phyloP scores from a whole-genome alignment of 2,329 filamentous ascomycete species.

The Neonectria neomacrospora region DNA sequence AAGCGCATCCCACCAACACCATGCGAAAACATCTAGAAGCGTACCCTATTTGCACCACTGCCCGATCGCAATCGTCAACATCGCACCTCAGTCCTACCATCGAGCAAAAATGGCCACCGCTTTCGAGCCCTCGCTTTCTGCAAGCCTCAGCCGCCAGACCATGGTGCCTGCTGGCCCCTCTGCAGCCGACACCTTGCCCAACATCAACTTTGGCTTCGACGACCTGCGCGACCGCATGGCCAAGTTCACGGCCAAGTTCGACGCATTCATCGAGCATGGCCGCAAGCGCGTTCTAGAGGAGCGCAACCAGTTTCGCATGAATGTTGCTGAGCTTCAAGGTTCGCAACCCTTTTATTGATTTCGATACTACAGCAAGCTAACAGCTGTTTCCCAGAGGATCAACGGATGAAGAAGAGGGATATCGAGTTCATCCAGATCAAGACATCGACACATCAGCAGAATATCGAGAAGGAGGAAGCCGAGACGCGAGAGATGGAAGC shows the following conservation, averaged over 20 bases:
- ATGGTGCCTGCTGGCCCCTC: conserved; percentile 69
- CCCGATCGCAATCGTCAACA: not conserved
- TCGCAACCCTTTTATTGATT: conserved; percentile 40
- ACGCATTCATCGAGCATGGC: conserved; percentile 92
- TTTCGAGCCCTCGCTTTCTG: conserved; percentile 77
- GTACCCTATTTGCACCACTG: not conserved
- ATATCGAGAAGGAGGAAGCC: conserved; percentile 78
- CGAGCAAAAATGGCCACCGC: conserved; percentile 61
- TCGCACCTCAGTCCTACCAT: too few species aligned
- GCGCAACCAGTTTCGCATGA: conserved; percentile 92
- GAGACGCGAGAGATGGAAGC: conserved; percentile 81
- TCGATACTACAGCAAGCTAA: conserved; percentile 8
- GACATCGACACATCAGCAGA: conserved; percentile 76
- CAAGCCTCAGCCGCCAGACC: conserved; percentile 68
- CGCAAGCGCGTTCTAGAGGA: conserved; percentile 91
- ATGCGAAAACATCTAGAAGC: conserved; percentile 6
- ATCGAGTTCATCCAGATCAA: conserved; percentile 85
- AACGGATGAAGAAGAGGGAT: conserved; percentile 87
- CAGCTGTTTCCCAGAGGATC: conserved; percentile 74
- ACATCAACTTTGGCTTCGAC: conserved; percentile 95
- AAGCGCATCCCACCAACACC: conserved; percentile 16
- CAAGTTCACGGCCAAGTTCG: conserved; percentile 89
- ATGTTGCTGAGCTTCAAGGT: conserved; percentile 91
- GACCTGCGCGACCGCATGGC: conserved; percentile 95
- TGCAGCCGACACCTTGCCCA: conserved; percentile 83